These are phyloP conservation scores for Lipomyces anomalus DNA, from an alignment of 805 yeast genomes.

Conservation along the genomic window DNA sequence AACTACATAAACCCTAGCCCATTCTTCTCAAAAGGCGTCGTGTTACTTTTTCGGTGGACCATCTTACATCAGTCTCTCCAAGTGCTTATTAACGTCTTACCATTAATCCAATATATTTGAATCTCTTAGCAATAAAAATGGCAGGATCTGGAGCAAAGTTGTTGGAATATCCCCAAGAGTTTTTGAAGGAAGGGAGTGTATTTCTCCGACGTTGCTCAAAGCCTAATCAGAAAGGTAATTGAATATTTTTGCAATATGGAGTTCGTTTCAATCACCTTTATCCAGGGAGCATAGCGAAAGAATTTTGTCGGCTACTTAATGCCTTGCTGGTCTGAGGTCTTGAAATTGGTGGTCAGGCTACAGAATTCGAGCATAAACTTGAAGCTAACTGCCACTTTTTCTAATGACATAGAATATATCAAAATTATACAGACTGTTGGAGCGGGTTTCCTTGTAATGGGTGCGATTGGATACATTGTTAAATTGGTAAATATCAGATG, in stretches of 20 bases:
- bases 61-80: no score
- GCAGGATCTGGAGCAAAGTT: slow-evolving; percentile 48
- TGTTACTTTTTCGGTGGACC: no score
- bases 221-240: slow-evolving; percentile 72
- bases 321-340: background rate
- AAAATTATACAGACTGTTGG: slow-evolving; percentile 94
- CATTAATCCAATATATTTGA: no score
- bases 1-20: no score
- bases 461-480: slow-evolving; percentile 92
- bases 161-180: slow-evolving; percentile 83
- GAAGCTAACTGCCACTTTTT: background rate
- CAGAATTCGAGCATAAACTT: background rate
- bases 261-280: background rate
- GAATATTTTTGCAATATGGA: background rate
- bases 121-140: slow-evolving; percentile 15
- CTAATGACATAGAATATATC: slow-evolving; percentile 53
- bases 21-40: no score
- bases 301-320: background rate
- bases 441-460: slow-evolving; percentile 94
- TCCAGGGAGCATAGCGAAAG: background rate
- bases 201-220: slow-evolving; percentile 89
- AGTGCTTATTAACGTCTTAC: no score
- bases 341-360: background rate
- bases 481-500: slow-evolving; percentile 48
- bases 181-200: slow-evolving; percentile 83